phyloP scores from a whole-genome alignment of 1,139 yeast genomes.

The Blastobotrys malaysiensis region DNA sequence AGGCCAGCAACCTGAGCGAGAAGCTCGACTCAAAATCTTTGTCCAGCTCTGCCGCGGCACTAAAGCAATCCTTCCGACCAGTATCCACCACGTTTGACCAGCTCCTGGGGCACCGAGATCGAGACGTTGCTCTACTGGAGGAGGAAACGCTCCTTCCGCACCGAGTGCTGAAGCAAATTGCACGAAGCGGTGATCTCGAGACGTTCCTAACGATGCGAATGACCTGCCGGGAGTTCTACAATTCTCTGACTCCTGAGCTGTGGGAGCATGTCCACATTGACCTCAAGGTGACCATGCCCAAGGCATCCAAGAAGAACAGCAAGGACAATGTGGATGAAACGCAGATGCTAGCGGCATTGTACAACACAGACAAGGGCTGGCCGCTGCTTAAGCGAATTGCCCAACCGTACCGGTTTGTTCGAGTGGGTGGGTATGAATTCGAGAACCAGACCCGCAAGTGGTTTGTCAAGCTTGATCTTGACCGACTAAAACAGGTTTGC shows the following conservation, averaged over 20 bases:
- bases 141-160: background rate
- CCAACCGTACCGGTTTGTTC: background rate
- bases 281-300: background rate
- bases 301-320: background rate
- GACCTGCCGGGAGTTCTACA: constrained; percentile 1
- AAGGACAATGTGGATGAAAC: background rate
- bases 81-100: background rate
- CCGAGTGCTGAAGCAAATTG: background rate
- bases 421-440: background rate
- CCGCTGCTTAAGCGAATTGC: background rate
- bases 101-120: background rate
- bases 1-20: background rate
- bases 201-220: constrained; percentile 4
- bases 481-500: constrained; percentile 1
- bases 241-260: constrained; percentile 4
- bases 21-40: background rate
- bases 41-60: background rate
- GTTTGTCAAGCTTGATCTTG: constrained; percentile 3
- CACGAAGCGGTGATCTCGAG: constrained; percentile 4
- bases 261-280: constrained; percentile 11
- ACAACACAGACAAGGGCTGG: background rate
- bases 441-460: constrained; percentile 5
- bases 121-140: background rate
- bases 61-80: background rate
- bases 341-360: background rate